phyloP scores from a whole-genome alignment of 108 stramenopile genomes.

The Conticribra guillardii region DNA sequence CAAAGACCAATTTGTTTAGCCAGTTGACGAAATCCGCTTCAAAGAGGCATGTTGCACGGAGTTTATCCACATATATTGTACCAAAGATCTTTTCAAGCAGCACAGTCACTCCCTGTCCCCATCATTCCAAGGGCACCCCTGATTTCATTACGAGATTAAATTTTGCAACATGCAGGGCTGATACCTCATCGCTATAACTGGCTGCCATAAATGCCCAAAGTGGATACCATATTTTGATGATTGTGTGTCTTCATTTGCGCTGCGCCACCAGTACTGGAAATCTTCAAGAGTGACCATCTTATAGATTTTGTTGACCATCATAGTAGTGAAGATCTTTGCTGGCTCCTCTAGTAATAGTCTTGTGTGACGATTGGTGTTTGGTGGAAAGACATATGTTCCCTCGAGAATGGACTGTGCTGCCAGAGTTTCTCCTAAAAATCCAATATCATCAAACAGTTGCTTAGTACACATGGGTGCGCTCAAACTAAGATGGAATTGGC shows the following conservation, averaged over 20 bases:
- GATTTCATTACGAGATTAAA: background rate
- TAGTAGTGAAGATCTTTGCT: background rate
- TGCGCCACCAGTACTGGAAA: slow-evolving; percentile 18
- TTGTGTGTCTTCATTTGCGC: background rate
- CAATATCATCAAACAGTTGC: slow-evolving; percentile 12
- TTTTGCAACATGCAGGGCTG: slow-evolving; percentile 15
- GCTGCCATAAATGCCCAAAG: slow-evolving; percentile 20
- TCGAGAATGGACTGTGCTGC: slow-evolving; percentile 3
- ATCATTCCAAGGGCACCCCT: slow-evolving; percentile 14
- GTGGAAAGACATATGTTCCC: slow-evolving; percentile 30
- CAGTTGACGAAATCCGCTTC: slow-evolving; percentile 46
- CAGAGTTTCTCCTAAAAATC: background rate
- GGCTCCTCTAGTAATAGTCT: slow-evolving; percentile 17
- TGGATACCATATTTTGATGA: slow-evolving; percentile 22
- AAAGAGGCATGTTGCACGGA: slow-evolving; percentile 26
- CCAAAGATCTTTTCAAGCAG: slow-evolving; percentile 37
- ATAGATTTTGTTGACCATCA: background rate
- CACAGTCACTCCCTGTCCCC: slow-evolving; percentile 17
- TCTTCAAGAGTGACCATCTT: slow-evolving; percentile 10
- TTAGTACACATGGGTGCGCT: background rate
- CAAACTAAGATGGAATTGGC: background rate
- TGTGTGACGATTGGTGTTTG: background rate
- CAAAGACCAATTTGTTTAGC: slow-evolving; percentile 23
- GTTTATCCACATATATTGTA: slow-evolving; percentile 15
- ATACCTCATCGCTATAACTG: background rate